These are phyloP conservation scores for Parathielavia hyrcaniae DNA, from an alignment of 495 filamentous ascomycete genomes.

Conservation along the genomic window DNA sequence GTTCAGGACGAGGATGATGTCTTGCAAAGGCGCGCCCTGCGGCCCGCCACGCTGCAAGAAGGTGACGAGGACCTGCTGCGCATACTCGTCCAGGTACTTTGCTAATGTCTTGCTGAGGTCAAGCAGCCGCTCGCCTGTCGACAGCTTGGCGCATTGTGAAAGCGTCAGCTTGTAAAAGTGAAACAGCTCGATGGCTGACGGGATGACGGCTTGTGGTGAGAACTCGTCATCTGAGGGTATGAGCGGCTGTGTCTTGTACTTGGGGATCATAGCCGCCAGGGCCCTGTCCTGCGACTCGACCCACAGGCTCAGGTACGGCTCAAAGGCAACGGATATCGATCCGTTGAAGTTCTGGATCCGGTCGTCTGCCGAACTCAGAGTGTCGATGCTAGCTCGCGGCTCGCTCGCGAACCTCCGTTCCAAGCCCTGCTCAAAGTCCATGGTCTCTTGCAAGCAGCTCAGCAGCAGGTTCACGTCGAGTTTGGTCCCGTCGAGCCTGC, in stretches of 20 bases:
- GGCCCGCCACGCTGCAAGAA: conserved; percentile 59
- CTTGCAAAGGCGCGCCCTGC: conserved; percentile 61
- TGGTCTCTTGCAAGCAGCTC: conserved; percentile 89
- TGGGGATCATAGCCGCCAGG: conserved; percentile 76
- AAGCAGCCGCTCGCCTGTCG: conserved; percentile 76
- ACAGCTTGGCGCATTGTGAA: conserved; percentile 92
- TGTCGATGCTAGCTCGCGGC: conserved; percentile 82
- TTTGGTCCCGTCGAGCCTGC: conserved; percentile 67
- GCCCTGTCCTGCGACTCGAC: conserved; percentile 94
- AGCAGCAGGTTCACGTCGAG: conserved; percentile 89
- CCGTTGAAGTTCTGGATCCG: conserved; percentile 74
- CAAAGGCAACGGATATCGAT: conserved; percentile 93
- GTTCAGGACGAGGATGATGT: conserved; percentile 80
- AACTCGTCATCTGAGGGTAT: conserved; percentile 85
- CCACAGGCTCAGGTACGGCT: conserved; percentile 94
- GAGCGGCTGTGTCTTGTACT: conserved; percentile 79
- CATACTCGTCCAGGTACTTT: conserved; percentile 92
- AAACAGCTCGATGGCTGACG: conserved; percentile 94
- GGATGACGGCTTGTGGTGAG: conserved; percentile 77
- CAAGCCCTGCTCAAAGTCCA: conserved; percentile 92
- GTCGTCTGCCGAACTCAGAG: conserved; percentile 75
- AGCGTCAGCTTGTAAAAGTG: conserved; percentile 89
- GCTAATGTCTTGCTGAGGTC: conserved; percentile 80
- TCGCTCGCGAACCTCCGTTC: conserved; percentile 76
- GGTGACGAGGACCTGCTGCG: conserved; percentile 81